These are phyloP conservation scores for Penicillium maclennaniae DNA, from an alignment of 495 filamentous ascomycete species.

Conservation along the genomic window DNA sequence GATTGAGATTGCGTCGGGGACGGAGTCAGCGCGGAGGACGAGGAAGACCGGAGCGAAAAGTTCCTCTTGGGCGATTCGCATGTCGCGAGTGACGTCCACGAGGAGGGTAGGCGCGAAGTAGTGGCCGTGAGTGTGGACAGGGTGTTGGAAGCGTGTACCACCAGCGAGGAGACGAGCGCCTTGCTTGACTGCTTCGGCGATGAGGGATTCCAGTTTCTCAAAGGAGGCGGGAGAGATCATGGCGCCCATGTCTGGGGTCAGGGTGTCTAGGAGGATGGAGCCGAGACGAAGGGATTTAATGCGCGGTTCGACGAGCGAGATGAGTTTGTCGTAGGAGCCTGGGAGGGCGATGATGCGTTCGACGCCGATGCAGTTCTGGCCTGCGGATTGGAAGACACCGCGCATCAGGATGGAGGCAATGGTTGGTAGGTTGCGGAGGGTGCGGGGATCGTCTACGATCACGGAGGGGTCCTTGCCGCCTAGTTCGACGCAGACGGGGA, in stretches of 20 bases:
- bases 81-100: slow-evolving; percentile 70
- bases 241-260: slow-evolving; percentile 71
- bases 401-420: slow-evolving; percentile 81
- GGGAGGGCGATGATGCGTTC: slow-evolving; percentile 86
- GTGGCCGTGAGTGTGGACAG: slow-evolving; percentile 68
- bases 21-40: slow-evolving; percentile 64
- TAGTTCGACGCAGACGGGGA: slow-evolving; percentile 80
- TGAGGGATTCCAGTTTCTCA: slow-evolving; percentile 61
- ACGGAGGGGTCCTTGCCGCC: slow-evolving; percentile 97
- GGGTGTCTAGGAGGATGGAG: slow-evolving; percentile 53
- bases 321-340: slow-evolving; percentile 64
- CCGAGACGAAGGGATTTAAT: slow-evolving; percentile 71
- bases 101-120: slow-evolving; percentile 91
- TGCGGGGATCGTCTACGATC: slow-evolving; percentile 70
- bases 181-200: slow-evolving; percentile 67
- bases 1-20: slow-evolving; percentile 60
- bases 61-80: slow-evolving; percentile 86
- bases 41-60: slow-evolving; percentile 90
- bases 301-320: slow-evolving; percentile 64
- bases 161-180: slow-evolving; percentile 81
- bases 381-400: slow-evolving; percentile 92
- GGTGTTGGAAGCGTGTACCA: slow-evolving; percentile 68
- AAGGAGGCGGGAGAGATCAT: slow-evolving; percentile 79
- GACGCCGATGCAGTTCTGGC: slow-evolving; percentile 97
- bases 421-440: slow-evolving; percentile 55